Evolutionary conservation across 2,329 filamentous ascomycete species (phyloP), one percentile per base, ranked within the genome.

Genomic region (Volutella citrinella): DNA sequence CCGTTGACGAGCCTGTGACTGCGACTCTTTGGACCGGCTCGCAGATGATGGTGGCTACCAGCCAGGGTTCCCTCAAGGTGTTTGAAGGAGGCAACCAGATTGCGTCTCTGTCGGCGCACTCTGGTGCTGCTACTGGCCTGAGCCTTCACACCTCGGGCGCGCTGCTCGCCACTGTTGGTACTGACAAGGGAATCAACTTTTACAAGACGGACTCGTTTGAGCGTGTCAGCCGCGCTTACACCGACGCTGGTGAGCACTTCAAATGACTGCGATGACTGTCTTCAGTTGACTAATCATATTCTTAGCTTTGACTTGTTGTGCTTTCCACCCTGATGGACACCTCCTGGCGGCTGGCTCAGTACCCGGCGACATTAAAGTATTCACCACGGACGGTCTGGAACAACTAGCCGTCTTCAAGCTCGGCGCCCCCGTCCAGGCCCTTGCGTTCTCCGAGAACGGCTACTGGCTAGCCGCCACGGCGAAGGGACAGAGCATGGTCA

Each of bases 291-390:
- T 42, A 42, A 51, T 32, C 22, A 14, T 9, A 4, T 23, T 38
- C 13, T 56, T 21, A 85, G 87, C 82, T 41, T 69, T 95, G 27
- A 86, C 84, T 2, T 78, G 82, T 31, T 85, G 82, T 45, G 78
- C 84, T 20, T 97, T 98, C 74, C 93, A 98, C 59, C 93, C 94
- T 7, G 93, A 98, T 56, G 93, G 93, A n/a, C 87, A 96, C 57
- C 74, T 98, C 6, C 80, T 97, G 51, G 91, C 88, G 23, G 85
- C 84, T 4, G 93, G 91, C 43, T 86, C 84, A n/a, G 68, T 69
- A 9, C 74, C 84, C 30, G 88, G 88, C 27, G 80, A 88, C 38
- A 84, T 98, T 59, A 87, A 90, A 60, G 77, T 98, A 33, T 97
- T 86, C 65, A 86, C 95, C 63, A 83, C 89, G 48, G 90, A 85